Conservation (phyloP, 2,329 filamentous ascomycete genomes). For the Ophiostoma himal-ulmi region DNA sequence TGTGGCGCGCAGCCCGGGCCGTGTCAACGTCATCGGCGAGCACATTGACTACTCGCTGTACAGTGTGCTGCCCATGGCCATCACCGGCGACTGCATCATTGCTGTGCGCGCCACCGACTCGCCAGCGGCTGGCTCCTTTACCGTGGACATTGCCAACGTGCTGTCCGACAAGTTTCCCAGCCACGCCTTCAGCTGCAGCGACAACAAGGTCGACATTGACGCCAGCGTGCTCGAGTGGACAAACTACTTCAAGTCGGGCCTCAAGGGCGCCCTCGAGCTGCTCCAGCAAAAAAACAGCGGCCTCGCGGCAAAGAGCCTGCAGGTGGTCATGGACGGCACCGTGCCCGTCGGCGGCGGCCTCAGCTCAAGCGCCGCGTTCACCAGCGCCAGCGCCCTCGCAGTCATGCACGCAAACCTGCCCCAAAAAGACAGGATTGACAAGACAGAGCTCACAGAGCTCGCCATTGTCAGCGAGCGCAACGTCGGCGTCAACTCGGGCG, state of each 20-base stretch:
- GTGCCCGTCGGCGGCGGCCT: slow-evolving; percentile 89
- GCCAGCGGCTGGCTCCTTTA: slow-evolving; percentile 40
- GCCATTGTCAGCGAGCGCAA: slow-evolving; percentile 91
- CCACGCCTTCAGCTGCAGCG: slow-evolving; percentile 66
- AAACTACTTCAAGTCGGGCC: slow-evolving; percentile 95
- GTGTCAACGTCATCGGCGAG: slow-evolving; percentile 98
- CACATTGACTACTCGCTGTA: slow-evolving; percentile 99
- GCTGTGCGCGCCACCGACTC: slow-evolving; percentile 54
- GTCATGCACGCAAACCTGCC: slow-evolving; percentile 70
- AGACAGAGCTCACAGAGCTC: slow-evolving; percentile 85
- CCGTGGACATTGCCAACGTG: slow-evolving; percentile 74
- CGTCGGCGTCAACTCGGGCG: slow-evolving; percentile 94
- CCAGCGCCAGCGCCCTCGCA: slow-evolving; percentile 81
- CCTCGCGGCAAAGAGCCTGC: slow-evolving; percentile 70
- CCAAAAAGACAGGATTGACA: slow-evolving; percentile 69
- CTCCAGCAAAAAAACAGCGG: slow-evolving; percentile 41
- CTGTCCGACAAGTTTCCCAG: slow-evolving; percentile 68
- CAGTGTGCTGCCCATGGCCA: slow-evolving; percentile 90
- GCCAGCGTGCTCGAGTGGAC: slow-evolving; percentile 85
- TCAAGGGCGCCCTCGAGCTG: slow-evolving; percentile 73
- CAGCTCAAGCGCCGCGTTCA: slow-evolving; percentile 89
- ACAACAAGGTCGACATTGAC: slow-evolving; percentile 66
- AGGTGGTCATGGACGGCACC: slow-evolving; percentile 83
- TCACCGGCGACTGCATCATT: slow-evolving; percentile 83
- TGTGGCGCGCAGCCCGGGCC: slow-evolving; percentile 81